Evolutionary conservation across 1,284 basidiomycete species (phyloP).

Genomic region (Pyrrhoderma noxium): DNA sequence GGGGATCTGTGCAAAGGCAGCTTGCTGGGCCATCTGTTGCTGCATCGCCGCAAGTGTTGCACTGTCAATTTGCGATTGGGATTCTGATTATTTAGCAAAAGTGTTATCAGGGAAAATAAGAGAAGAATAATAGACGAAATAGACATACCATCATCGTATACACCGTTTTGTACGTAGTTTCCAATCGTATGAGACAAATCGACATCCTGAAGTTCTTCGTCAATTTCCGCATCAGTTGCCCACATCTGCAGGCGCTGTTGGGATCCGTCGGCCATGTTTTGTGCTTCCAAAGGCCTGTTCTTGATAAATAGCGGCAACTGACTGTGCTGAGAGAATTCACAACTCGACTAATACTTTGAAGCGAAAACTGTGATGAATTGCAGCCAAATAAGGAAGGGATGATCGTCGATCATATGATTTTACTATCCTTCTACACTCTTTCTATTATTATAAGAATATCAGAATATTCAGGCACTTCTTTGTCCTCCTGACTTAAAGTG

Average conservation of each 20-base stretch:
- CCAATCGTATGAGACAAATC: constrained; percentile 66
- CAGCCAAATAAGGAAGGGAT: too few species aligned
- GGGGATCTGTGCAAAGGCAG: constrained; percentile 69
- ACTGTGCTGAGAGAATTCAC: too few species aligned
- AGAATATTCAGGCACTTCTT: too few species aligned
- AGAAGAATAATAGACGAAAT: background rate
- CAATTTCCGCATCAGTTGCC: constrained; percentile 67
- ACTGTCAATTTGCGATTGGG: constrained; percentile 57
- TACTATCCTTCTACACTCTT: too few species aligned
- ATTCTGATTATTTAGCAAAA: constrained; percentile 21
- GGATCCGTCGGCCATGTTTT: constrained; percentile 22
- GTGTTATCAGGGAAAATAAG: constrained; percentile 1
- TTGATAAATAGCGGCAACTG: too few species aligned
- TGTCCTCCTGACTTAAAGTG: too few species aligned
- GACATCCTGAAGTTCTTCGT: constrained; percentile 67
- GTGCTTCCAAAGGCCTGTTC: too few species aligned
- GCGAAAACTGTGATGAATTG: too few species aligned
- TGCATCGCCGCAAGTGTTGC: constrained; percentile 60
- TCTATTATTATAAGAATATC: too few species aligned
- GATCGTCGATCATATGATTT: too few species aligned
- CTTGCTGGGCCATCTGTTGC: constrained; percentile 74
- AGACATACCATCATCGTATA: constrained; percentile 61
- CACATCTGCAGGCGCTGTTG: constrained; percentile 61
- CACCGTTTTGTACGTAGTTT: constrained; percentile 56
- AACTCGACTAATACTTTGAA: too few species aligned